Evolutionary conservation across 345 rosid genomes (phyloP).

Genomic region (Melaleuca quinquenervia): DNA sequence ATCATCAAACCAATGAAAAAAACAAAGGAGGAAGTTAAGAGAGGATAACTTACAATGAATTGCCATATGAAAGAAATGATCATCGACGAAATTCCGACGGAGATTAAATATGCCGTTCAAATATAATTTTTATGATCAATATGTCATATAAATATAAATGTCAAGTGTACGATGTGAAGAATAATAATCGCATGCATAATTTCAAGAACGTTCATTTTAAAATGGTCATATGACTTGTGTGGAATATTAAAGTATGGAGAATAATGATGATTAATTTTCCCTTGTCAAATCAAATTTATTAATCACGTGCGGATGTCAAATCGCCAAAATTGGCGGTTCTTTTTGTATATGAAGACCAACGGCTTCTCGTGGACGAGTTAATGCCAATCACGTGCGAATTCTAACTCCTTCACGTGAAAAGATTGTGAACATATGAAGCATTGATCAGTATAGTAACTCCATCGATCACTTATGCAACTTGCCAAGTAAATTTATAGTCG

Average conservation of each 20-base stretch:
- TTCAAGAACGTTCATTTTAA: background rate
- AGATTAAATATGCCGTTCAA: no score
- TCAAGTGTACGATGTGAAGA: no score
- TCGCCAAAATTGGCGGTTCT: background rate
- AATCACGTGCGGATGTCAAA: background rate
- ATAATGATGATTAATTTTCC: background rate
- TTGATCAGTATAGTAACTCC: background rate
- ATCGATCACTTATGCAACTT: background rate
- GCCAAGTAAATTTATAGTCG: background rate
- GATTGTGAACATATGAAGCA: background rate
- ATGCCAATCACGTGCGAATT: background rate
- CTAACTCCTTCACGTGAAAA: background rate
- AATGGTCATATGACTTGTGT: background rate
- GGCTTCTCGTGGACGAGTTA: background rate
- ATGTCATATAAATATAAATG: no score
- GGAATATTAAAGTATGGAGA: background rate
- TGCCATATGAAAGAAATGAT: background rate
- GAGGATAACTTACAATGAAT: fast-evolving
- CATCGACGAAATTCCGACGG: no score
- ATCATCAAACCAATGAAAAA: background rate
- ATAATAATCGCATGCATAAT: background rate
- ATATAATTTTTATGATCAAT: no score
- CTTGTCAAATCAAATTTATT: background rate
- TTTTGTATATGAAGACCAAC: background rate
- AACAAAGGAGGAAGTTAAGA: background rate